Conservation (phyloP, 495 filamentous ascomycete genomes). For the Rhizodiscina lignyota region DNA sequence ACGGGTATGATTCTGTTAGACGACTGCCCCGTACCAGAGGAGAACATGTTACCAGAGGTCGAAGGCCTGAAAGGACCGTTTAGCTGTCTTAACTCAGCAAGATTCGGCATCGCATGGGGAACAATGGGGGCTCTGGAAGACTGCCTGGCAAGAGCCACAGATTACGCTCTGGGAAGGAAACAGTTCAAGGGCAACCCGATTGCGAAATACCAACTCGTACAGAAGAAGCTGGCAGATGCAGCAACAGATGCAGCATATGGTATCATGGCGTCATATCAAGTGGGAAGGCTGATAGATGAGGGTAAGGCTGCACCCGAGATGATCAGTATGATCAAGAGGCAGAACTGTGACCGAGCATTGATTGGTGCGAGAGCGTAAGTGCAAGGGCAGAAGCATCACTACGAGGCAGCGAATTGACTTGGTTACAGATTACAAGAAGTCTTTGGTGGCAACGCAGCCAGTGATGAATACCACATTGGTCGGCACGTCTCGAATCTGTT, state of each 20-base stretch:
- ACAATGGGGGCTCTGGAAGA: slow-evolving; percentile 90
- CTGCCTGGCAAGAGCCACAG: slow-evolving; percentile 60
- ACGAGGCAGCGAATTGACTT: slow-evolving; percentile 1
- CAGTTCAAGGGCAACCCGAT: slow-evolving; percentile 95
- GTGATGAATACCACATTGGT: slow-evolving; percentile 89
- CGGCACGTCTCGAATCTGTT: slow-evolving; percentile 93
- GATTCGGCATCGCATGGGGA: slow-evolving; percentile 87
- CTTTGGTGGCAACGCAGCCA: slow-evolving; percentile 92
- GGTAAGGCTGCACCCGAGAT: slow-evolving; percentile 82
- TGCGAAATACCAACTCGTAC: slow-evolving; percentile 94
- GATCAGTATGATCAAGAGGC: slow-evolving; percentile 96
- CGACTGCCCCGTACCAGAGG: slow-evolving; percentile 69
- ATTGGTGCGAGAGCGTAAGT: slow-evolving; percentile 56
- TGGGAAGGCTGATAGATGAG: slow-evolving; percentile 83
- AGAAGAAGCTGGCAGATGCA: slow-evolving; percentile 94
- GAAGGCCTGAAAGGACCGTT: slow-evolving; percentile 84
- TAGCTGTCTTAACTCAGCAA: slow-evolving; percentile 80
- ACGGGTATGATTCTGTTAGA: slow-evolving; percentile 98
- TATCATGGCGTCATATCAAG: slow-evolving; percentile 69
- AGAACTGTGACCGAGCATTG: slow-evolving; percentile 90
- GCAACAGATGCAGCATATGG: slow-evolving; percentile 83
- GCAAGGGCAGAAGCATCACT: neutral
- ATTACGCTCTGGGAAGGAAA: slow-evolving; percentile 77
- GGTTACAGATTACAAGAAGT: slow-evolving; percentile 64
- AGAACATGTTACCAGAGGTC: slow-evolving; percentile 87